phyloP scores from a whole-genome alignment of 148 eudicot species.

The Camellia lanceoleosa region DNA sequence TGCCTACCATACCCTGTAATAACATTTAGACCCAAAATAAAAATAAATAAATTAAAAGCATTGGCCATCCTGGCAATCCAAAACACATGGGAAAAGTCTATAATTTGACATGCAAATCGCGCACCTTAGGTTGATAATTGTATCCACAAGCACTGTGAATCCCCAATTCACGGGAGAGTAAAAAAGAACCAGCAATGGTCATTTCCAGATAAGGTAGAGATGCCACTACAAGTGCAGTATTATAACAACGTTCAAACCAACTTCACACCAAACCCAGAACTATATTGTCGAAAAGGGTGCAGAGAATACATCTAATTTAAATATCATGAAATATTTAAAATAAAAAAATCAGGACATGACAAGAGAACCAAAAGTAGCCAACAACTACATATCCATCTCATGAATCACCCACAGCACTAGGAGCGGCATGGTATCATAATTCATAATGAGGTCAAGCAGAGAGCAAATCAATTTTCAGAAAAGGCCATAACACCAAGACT shows the following conservation, averaged over 20 bases:
- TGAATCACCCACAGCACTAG: background rate
- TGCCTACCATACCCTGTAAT: too few relatives aligned
- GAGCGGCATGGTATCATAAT: background rate
- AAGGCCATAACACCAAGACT: background rate
- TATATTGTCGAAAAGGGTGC: slow-evolving; percentile 8
- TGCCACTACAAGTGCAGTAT: slow-evolving; percentile 7
- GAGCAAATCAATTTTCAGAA: background rate
- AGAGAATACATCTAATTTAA: background rate
- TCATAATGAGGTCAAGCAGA: slow-evolving; percentile 6
- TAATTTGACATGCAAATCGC: slow-evolving; percentile 15
- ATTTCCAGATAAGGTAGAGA: slow-evolving; percentile 15
- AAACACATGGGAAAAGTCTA: too few relatives aligned
- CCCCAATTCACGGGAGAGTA: slow-evolving; percentile 21
- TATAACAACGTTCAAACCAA: slow-evolving; percentile 1
- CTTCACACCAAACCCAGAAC: slow-evolving; percentile 8
- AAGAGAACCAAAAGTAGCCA: background rate
- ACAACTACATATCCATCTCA: background rate
- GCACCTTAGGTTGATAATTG: slow-evolving; percentile 27
- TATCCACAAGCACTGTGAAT: slow-evolving; percentile 13
- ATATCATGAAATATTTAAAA: background rate
- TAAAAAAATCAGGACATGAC: background rate
- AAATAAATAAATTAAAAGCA: too few relatives aligned
- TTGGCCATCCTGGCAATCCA: too few relatives aligned
- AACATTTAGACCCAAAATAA: too few relatives aligned
- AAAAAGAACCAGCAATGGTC: slow-evolving; percentile 32